Percentiles rank a stretch among this genome's conserved stretches.
phyloP scores from a whole-genome alignment of 345 rosid genomes.

The Tarenaya hassleriana region DNA sequence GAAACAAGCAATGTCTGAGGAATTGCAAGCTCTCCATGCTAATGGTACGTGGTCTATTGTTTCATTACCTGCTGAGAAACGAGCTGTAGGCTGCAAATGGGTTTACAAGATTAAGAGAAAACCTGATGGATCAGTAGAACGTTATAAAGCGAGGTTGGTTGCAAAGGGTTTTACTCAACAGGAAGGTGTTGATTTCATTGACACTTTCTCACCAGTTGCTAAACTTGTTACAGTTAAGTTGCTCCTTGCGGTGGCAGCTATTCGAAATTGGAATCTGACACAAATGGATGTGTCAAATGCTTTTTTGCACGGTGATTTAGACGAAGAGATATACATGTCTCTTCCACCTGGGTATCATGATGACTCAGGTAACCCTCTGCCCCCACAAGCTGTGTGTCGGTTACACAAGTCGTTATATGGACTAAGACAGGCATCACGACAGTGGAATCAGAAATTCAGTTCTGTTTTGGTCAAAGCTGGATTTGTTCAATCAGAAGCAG shows the following conservation, averaged over 20 bases:
- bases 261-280: not conserved
- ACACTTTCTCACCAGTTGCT: not conserved
- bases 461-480: too few species aligned
- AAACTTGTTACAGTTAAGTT: too few species aligned
- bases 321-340: not conserved
- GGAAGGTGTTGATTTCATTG: not conserved
- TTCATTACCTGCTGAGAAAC: not conserved
- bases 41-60: fast-evolving
- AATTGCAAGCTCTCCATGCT: not conserved
- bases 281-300: not conserved
- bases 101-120: not conserved
- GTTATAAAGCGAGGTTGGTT: not conserved
- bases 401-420: not conserved
- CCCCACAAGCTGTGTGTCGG: not conserved
- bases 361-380: not conserved
- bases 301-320: not conserved
- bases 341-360: not conserved
- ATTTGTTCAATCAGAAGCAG: too few species aligned
- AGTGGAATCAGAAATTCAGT: not conserved
- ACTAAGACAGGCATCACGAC: not conserved
- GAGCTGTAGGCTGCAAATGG: not conserved
- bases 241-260: too few species aligned
- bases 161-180: not conserved
- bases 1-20: too few species aligned
- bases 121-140: not conserved